Base-by-base conservation (phyloP, 352 stramenopile genomes). In the Thraustochytrium striatum region DNA sequence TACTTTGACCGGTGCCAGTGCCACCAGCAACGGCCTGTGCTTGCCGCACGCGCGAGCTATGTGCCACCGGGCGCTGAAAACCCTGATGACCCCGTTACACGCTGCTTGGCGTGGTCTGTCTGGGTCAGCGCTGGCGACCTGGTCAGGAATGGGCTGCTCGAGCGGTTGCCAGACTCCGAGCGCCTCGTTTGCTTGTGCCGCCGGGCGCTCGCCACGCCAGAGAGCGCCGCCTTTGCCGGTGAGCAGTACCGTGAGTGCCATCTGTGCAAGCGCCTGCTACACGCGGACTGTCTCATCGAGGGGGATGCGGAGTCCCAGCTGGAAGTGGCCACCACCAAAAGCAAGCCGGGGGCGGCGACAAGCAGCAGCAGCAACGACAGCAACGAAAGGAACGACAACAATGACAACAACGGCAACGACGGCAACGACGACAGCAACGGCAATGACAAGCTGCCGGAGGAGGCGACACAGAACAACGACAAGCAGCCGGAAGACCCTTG, bases 1-100 rank as follows among this genome's bases (percentile, higher is more conserved):
- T 75, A 52, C 35, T 75, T 62, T 70, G 65, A 61, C 21, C 32
- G 21, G n/a, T 75, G 65, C 41, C 11, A 30, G 2, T 75, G 65
- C 65, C 25, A 32, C 35, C 33, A 61, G 30, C 19, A 30, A 7
- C 41, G 44, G n/a, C 44, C 65, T 16, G 7, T 39, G 32, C 32
- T 61, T 3, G 30, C 30, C 44, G 25, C 65, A 5, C n/a, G 65
- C 11, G 43, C 65, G 1, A 30, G 68, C 16, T 61, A 43, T 25
- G 30, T 38, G 16, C 0, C 59, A 8, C n/a, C 11, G 3, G 65
- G 52, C 32, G 7, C 52, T n/a, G 65, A 75, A 9, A 61, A 38
- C 32, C 5, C 65, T 16, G 32, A 30, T 5, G 65, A 75, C 30
- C n/a, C 44, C 11, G 36, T 75, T 28, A 38, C 65, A 7, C 21